Conservation (phyloP, 108 stramenopile species). For the Skeletonema costatum region DNA sequence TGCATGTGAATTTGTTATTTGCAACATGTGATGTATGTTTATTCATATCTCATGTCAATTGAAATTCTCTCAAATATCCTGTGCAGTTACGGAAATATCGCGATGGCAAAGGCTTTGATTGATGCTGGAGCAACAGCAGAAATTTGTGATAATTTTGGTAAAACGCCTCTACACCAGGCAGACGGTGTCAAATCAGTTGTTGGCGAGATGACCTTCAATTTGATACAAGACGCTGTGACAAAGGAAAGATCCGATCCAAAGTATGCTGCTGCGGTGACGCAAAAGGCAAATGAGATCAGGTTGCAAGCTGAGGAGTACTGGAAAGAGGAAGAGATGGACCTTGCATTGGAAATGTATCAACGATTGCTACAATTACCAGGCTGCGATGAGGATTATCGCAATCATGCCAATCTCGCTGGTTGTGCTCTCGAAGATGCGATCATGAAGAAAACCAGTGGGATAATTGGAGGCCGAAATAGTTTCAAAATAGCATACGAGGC, state of each 20-base stretch:
- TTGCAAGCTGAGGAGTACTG: background rate
- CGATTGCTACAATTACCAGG: background rate
- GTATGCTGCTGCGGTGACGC: background rate
- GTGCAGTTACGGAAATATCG: background rate
- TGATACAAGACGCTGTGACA: background rate
- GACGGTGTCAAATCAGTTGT: background rate
- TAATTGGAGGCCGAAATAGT: background rate
- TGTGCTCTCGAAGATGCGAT: background rate
- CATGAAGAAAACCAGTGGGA: background rate
- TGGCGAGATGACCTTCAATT: background rate
- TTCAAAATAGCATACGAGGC: background rate
- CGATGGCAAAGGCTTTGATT: background rate
- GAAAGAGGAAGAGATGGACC: background rate
- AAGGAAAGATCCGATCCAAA: slow-evolving; percentile 1
- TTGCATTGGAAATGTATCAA: background rate
- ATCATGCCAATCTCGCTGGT: background rate
- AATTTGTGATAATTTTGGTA: background rate
- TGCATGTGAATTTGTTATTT: too few relatives aligned
- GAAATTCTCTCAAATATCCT: too few relatives aligned
- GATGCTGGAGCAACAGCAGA: slow-evolving; percentile 1
- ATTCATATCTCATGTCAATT: too few relatives aligned
- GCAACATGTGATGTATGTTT: too few relatives aligned
- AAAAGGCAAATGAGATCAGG: background rate
- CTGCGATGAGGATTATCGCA: background rate
- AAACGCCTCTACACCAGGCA: background rate